Conservation (phyloP, 2,329 filamentous ascomycete species). For the Leptographium flavum region DNA sequence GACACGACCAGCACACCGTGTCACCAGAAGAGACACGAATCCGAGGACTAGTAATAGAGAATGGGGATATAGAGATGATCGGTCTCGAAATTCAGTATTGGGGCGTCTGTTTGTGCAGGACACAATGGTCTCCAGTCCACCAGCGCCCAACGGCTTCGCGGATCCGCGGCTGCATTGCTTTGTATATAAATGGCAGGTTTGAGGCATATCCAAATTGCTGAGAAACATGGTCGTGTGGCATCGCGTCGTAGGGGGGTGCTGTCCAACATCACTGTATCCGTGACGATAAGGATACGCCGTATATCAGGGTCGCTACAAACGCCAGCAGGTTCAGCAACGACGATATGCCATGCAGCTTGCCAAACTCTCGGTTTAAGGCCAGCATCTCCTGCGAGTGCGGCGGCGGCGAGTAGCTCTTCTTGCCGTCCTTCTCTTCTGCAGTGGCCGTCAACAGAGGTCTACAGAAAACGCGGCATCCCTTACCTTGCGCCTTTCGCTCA, state of each 20-base stretch:
- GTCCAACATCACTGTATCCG: conserved; percentile 31
- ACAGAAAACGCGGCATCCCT: conserved; percentile 13
- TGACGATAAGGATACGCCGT: conserved; percentile 61
- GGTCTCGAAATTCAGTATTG: no score
- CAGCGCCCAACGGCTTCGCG: no score
- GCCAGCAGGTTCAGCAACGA: conserved; percentile 64
- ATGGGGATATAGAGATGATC: no score
- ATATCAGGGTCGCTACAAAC: conserved; percentile 55
- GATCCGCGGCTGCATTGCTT: no score
- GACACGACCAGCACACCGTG: no score
- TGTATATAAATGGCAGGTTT: no score
- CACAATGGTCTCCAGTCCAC: no score
- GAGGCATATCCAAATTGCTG: no score
- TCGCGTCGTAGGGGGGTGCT: no score
- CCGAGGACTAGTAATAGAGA: no score
- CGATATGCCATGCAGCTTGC: conserved; percentile 65
- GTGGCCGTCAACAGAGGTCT: neutral
- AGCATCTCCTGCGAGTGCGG: conserved; percentile 80
- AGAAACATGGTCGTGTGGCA: neutral
- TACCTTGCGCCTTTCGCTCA: conserved; percentile 66
- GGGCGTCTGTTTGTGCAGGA: no score
- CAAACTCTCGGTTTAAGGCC: conserved; percentile 64
- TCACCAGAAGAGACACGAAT: no score
- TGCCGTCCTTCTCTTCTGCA: conserved; percentile 71
- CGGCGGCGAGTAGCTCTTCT: conserved; percentile 65